A percentile compares a stretch with the other conserved stretches of the same genome.
These are phyloP conservation scores for Eremothecium cymbalariae DNA, from an alignment of 1,139 yeast species.

Conservation along the genomic window DNA sequence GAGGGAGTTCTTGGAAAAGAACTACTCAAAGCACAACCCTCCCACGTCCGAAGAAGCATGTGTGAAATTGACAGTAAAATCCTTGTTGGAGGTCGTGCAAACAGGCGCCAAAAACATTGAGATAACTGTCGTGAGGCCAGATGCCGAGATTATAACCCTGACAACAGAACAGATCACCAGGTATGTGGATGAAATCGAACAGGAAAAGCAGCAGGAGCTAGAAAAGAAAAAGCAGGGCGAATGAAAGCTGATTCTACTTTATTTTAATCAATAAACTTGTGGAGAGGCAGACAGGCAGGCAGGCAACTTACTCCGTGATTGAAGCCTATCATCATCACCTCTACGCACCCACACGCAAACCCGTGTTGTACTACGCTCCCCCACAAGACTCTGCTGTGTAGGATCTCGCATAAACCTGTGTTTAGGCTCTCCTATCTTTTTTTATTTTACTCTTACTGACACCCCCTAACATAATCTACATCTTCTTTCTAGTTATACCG, in stretches of 20 bases:
- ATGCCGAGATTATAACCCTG: slow-evolving; percentile 44
- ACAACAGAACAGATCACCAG: slow-evolving; percentile 66
- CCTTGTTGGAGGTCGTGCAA: slow-evolving; percentile 91
- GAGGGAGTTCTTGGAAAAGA: slow-evolving; percentile 88
- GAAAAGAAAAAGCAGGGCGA: slow-evolving; percentile 57
- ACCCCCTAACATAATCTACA: too few species aligned
- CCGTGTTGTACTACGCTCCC: too few species aligned
- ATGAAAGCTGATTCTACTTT: slow-evolving; percentile 14
- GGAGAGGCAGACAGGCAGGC: neutral
- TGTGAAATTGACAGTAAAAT: slow-evolving; percentile 72
- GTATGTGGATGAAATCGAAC: slow-evolving; percentile 78
- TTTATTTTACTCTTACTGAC: too few species aligned
- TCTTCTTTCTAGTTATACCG: too few species aligned
- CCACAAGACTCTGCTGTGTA: too few species aligned
- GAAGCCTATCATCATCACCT: neutral
- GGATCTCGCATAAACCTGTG: too few species aligned
- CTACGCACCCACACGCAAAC: neutral
- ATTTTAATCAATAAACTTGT: neutral
- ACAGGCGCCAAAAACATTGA: slow-evolving; percentile 97
- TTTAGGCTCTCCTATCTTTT: too few species aligned
- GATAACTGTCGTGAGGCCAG: slow-evolving; percentile 77
- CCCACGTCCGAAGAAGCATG: slow-evolving; percentile 67
- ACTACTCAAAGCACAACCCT: slow-evolving; percentile 49
- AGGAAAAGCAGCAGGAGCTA: slow-evolving; percentile 69
- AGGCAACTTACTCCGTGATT: too few species aligned